A percentile compares a stretch with the other conserved stretches of the same genome.
phyloP scores from a whole-genome alignment of 805 yeast genomes.

The Ogataea paradorogensis region DNA sequence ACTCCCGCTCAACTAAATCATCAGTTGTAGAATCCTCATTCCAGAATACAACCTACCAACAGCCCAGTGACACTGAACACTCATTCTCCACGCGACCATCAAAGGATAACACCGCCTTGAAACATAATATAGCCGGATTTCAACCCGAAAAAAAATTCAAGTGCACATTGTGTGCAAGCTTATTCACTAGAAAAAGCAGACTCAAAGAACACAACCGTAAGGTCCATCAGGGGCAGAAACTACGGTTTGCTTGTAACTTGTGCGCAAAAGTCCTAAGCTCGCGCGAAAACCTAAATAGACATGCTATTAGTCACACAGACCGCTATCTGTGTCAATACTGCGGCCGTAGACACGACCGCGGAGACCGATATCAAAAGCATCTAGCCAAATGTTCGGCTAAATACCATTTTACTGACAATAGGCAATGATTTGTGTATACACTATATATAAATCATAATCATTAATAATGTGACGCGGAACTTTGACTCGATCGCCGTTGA shows the following conservation, averaged over 20 bases:
- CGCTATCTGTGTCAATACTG: conserved; percentile 25
- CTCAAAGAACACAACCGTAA: conserved; percentile 25
- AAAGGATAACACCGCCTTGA: not conserved
- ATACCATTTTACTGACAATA: not conserved
- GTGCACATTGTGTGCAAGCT: conserved; percentile 22
- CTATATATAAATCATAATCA: not conserved
- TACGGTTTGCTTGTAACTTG: conserved; percentile 19
- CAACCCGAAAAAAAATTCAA: conserved; percentile 9
- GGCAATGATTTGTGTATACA: not conserved
- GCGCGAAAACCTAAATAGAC: conserved; percentile 29
- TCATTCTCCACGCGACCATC: not conserved
- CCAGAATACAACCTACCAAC: not conserved
- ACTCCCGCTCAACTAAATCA: not conserved
- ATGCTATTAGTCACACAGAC: conserved; percentile 29
- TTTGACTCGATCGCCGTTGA: too few relatives aligned
- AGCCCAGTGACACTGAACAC: too few relatives aligned
- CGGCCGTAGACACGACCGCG: conserved; percentile 26
- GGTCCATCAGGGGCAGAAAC: conserved; percentile 22
- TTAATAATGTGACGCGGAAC: too few relatives aligned
- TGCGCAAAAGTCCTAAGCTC: conserved; percentile 23
- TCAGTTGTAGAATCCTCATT: not conserved
- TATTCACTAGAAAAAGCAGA: conserved; percentile 29
- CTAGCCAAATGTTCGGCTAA: conserved; percentile 17
- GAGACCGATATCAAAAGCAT: conserved; percentile 25
- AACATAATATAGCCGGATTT: not conserved